phyloP scores from a whole-genome alignment of 192 early-diverging fungal species.

The Backusella liffmaniae region DNA sequence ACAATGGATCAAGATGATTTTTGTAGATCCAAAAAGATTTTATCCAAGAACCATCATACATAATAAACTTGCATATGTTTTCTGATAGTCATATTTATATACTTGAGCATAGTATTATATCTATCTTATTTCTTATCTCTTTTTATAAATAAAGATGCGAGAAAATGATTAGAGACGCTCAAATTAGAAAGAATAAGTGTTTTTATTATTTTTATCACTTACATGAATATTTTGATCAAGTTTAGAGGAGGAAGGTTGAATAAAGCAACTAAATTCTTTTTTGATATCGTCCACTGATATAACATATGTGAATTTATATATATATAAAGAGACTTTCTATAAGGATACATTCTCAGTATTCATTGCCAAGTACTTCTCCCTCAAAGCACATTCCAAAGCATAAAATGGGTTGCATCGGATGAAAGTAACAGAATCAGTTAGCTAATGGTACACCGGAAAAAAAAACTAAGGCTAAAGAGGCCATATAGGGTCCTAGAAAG shows the following conservation, averaged over 20 bases:
- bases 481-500: no score
- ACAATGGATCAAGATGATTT: no score
- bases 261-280: background rate
- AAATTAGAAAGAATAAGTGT: constrained; percentile 1
- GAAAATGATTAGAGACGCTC: no score
- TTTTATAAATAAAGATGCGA: no score
- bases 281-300: background rate
- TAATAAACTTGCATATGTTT: no score
- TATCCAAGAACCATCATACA: no score
- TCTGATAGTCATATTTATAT: no score
- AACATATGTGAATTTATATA: background rate
- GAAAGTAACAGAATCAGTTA: background rate
- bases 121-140: no score
- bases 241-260: background rate
- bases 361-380: background rate
- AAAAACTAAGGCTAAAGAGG: no score
- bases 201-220: constrained; percentile 7
- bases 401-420: background rate
- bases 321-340: background rate
- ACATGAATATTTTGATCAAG: constrained; percentile 21
- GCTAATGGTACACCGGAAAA: background rate
- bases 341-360: background rate
- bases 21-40: no score
- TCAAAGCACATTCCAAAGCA: background rate
- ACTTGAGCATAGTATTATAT: no score